Evolutionary conservation across 805 yeast species (phyloP), one percentile per base, ranked within the genome.

Genomic region (Candida vartiovaarae): DNA sequence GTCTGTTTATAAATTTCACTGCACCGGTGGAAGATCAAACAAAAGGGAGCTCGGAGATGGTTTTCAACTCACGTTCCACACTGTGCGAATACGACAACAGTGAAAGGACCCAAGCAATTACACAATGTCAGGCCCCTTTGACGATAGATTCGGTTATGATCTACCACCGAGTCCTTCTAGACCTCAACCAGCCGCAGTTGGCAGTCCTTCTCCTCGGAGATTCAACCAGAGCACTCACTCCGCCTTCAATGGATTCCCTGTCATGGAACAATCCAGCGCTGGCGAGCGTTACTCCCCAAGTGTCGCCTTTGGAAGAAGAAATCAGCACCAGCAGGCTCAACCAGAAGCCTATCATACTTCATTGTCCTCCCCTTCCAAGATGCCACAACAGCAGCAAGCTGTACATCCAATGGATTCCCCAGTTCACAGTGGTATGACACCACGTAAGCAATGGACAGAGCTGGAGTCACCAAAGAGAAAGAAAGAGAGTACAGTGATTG

Each of bases 381-480:
- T 40, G 6, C 41, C 44, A 3, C 29, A 41, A 9, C 24, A 27
- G 5, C 27, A 6, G 23, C 34, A 32, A n/a, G 20, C 9, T 6
- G 20, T 25, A 24, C 28, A 24, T 35, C 34, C 34, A 9, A 41
- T 40, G 9, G 39, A 41, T 7, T 43, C 52, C 4, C 44, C 48
- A 8, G 64, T 67, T 9, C 20, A 15, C 20, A 42, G 35, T 5
- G 46, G 48, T 9, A 43, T 46, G 34, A 76, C 85, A 6, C 77
- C 84, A 8, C 71, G 95, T 62, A 80, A 86, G 35, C 75, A 73
- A 40, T 82, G 74, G 54, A 82, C 93, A 3, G 66, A 76, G 42
- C 64, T 77, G 51, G 90, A 85, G 60, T 81, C 95, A 0, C 93
- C 95, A 31, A 74, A 70, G 44, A 75, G 89, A 58, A 71, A 71